These are phyloP conservation scores for Sambucus nigra DNA, from an alignment of 129 eudicot genomes.

Conservation along the genomic window DNA sequence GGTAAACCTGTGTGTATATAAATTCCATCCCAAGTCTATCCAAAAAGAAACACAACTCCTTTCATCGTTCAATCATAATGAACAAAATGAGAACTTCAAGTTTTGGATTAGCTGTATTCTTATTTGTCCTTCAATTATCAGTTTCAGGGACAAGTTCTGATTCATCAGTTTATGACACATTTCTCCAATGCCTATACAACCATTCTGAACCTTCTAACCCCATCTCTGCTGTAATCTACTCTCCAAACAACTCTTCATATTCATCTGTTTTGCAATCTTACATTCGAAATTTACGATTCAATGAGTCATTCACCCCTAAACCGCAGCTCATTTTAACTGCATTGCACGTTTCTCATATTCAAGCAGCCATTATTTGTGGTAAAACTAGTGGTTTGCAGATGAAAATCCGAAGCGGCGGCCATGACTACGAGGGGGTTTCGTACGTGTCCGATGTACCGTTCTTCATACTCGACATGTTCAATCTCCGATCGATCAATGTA, in stretches of 20 bases:
- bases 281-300: slow-evolving; percentile 37
- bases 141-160: neutral
- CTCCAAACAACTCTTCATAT: slow-evolving; percentile 29
- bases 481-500: too few relatives aligned
- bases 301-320: slow-evolving; percentile 32
- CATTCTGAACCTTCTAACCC: slow-evolving; percentile 25
- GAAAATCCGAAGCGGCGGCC: slow-evolving; percentile 45
- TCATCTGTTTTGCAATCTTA: slow-evolving; percentile 24
- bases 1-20: too few relatives aligned
- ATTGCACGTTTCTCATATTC: slow-evolving; percentile 36
- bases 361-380: slow-evolving; percentile 29
- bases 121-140: too few relatives aligned
- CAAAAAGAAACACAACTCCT: too few relatives aligned
- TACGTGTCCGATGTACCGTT: slow-evolving; percentile 7
- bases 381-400: slow-evolving; percentile 16
- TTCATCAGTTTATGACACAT: neutral
- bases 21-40: too few relatives aligned
- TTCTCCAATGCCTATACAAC: slow-evolving; percentile 21
- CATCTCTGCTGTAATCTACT: slow-evolving; percentile 24
- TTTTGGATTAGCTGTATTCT: too few relatives aligned
- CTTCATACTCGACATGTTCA: slow-evolving; percentile 5
- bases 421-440: slow-evolving; percentile 14
- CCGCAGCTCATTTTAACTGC: slow-evolving; percentile 32
- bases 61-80: too few relatives aligned
- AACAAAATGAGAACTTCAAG: too few relatives aligned